These are phyloP conservation scores for Hymenoscyphus scutula DNA, from an alignment of 2,329 filamentous ascomycete species.

Conservation along the genomic window DNA sequence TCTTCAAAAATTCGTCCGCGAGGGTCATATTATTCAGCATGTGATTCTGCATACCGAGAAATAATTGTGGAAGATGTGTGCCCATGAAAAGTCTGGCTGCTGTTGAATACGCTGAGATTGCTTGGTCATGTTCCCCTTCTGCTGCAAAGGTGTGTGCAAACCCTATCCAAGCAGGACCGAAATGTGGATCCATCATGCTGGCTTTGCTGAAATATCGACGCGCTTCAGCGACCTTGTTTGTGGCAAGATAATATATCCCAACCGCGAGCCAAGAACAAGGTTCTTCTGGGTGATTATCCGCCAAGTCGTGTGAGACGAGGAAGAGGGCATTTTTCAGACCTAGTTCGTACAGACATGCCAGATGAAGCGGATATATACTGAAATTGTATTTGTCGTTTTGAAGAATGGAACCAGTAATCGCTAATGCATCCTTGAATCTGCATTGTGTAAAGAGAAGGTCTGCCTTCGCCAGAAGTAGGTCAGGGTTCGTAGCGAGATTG, in stretches of 20 bases:
- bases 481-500: constrained; percentile 78
- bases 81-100: constrained; percentile 94
- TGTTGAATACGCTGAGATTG: constrained; percentile 95
- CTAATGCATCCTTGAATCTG: constrained; percentile 82
- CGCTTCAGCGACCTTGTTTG: constrained; percentile 86
- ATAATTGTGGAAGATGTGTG: constrained; percentile 91
- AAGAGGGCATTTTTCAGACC: constrained; percentile 85
- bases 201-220: constrained; percentile 96
- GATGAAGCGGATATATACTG: constrained; percentile 80
- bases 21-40: constrained; percentile 92
- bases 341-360: constrained; percentile 88
- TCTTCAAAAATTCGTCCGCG: constrained; percentile 90
- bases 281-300: constrained; percentile 87
- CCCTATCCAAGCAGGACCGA: constrained; percentile 96
- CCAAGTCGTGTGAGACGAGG: constrained; percentile 86
- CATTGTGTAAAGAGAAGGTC: constrained; percentile 94
- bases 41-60: constrained; percentile 97
- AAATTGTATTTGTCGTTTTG: constrained; percentile 87
- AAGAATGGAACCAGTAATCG: constrained; percentile 80
- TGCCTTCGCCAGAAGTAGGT: constrained; percentile 84
- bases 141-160: constrained; percentile 98
- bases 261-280: constrained; percentile 92
- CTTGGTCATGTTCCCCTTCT: constrained; percentile 96
- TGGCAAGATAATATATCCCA: constrained; percentile 89
- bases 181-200: constrained; percentile 95